Evolutionary conservation across 768 basidiomycete genomes (phyloP).

Genomic region (Phlebiopsis flavidoalba): DNA sequence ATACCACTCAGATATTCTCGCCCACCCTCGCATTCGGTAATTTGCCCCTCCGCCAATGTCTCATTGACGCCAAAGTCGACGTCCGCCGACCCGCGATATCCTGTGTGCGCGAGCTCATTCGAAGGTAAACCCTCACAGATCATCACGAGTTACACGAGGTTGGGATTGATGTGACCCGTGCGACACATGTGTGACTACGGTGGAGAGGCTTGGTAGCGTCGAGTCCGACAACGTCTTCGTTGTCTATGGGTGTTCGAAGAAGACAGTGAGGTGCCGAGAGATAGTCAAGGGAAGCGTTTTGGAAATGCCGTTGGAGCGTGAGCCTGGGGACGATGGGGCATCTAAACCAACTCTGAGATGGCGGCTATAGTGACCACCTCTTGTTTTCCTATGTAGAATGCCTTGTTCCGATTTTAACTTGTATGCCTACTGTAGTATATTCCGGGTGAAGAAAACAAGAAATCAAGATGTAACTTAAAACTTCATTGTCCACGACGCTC

Average conservation of each 20-base stretch:
- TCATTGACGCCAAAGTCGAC: slow-evolving; percentile 54
- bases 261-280: slow-evolving; percentile 54
- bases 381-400: neutral
- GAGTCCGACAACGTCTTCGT: slow-evolving; percentile 25
- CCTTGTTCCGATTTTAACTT: neutral
- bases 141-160: slow-evolving; percentile 36
- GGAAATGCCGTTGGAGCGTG: slow-evolving; percentile 39
- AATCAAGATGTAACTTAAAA: neutral
- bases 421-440: neutral
- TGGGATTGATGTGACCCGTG: slow-evolving; percentile 41
- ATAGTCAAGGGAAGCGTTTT: slow-evolving; percentile 53
- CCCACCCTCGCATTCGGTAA: slow-evolving; percentile 46
- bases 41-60: slow-evolving; percentile 47
- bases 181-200: slow-evolving; percentile 39
- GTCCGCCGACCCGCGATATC: slow-evolving; percentile 56
- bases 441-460: neutral
- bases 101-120: slow-evolving; percentile 54
- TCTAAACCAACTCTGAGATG: too few relatives aligned
- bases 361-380: neutral
- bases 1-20: slow-evolving; percentile 46
- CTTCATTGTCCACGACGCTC: neutral
- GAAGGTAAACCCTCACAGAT: slow-evolving; percentile 31
- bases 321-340: too few relatives aligned
- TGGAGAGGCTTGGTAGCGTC: slow-evolving; percentile 23
- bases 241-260: slow-evolving; percentile 46